Base-by-base conservation (phyloP, 169 alveolate species). In the Eimeria brunetti region DNA sequence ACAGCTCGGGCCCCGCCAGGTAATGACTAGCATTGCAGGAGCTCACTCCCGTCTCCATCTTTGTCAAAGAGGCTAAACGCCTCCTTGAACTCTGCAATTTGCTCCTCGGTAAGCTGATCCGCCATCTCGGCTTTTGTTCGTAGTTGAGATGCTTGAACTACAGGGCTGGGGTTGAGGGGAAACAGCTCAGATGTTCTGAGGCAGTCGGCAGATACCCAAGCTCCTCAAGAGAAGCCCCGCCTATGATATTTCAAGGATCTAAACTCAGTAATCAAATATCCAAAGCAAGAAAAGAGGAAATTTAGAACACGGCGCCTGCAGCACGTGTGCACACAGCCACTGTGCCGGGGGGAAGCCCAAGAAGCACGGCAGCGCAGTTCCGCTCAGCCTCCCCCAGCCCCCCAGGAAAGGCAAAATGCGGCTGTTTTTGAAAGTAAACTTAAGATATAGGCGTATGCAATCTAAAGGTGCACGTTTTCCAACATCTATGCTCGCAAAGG, bases 81-180 rank as follows among this genome's bases (percentile, higher is more conserved):
- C 98, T 99, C 99, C 98, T 99, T 99, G 98, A 99, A 99, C 97
- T 99, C 99, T 78, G 99, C 99, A 92, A 99, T 99, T 97, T 99
- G 99, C 97, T 99, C 99, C 96, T 99, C 99, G 58, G 99, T 98
- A 91, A 99, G 97, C 97, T 99, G 99, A 96, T 99, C 99, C 76
- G 99, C 99, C 99, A 99, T 99, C 91, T 94, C 78, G 46, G 24
- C 91, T 85, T 56, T 38, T 36, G 89, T 51, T 56, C 62, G 38
- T 56, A 44, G 22, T 46, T 24, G 62, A 78, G 67, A 22, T 85
- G 91, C 36, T 30, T 41, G 81, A 38, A 58, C 91, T 76, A 60
- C 78, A 58, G 80, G 91, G 91, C 91, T 85, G 91, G 91, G 91
- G 75, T 67, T 58, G 86, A 76, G 91, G 91, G 91, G 91, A 85